phyloP scores from a whole-genome alignment of 23 red algal genomes.

The Pyropia yezoensis region DNA sequence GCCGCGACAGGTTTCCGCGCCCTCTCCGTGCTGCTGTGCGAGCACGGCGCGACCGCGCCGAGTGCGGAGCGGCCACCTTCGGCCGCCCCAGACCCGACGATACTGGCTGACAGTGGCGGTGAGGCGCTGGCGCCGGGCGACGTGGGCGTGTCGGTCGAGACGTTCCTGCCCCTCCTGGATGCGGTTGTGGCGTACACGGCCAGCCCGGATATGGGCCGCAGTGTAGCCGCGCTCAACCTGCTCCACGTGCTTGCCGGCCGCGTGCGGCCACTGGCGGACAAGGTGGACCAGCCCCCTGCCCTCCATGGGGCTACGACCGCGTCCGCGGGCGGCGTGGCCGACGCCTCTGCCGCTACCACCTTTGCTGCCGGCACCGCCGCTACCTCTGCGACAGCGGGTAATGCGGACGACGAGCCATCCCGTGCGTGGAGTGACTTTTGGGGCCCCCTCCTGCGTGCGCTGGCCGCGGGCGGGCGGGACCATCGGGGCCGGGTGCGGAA shows the following conservation, averaged over 20 bases:
- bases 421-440: constrained; percentile 49
- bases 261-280: constrained; percentile 20
- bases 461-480: constrained; percentile 30
- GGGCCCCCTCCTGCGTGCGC: constrained; percentile 32
- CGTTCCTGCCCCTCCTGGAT: constrained; percentile 66
- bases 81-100: not conserved
- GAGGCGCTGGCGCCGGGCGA: not conserved
- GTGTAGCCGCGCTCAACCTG: constrained; percentile 35
- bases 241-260: constrained; percentile 20
- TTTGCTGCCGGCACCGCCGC: too few relatives aligned
- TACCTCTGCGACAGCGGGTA: not conserved
- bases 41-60: constrained; percentile 12
- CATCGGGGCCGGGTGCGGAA: constrained; percentile 33
- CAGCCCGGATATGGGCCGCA: constrained; percentile 26
- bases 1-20: constrained; percentile 42
- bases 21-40: constrained; percentile 29
- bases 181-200: constrained; percentile 70
- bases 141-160: constrained; percentile 28
- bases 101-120: not conserved
- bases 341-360: not conserved
- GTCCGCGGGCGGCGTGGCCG: not conserved
- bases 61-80: not conserved
- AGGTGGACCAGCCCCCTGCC: constrained; percentile 1
- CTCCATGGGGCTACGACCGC: not conserved
- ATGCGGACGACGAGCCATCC: not conserved